phyloP scores from a whole-genome alignment of 1,139 yeast species.

The Candida tropicalis region DNA sequence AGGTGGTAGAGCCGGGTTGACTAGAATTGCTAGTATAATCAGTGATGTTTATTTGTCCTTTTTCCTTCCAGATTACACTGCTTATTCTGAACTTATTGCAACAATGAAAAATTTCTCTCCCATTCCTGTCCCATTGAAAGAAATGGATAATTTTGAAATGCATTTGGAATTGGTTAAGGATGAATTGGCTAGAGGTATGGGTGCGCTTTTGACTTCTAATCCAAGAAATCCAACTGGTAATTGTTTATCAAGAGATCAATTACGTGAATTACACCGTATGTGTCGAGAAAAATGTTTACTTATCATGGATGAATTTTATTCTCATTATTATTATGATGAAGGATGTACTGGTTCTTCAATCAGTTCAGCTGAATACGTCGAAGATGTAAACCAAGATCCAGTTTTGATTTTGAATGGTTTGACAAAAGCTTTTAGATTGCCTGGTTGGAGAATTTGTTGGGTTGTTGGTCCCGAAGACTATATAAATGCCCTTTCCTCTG shows the following conservation, averaged over 20 bases:
- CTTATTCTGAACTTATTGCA: slow-evolving; percentile 70
- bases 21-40: slow-evolving; percentile 67
- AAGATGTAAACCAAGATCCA: slow-evolving; percentile 65
- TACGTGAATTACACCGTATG: slow-evolving; percentile 54
- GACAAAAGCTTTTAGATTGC: slow-evolving; percentile 66
- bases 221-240: slow-evolving; percentile 73
- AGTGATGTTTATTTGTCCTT: slow-evolving; percentile 64
- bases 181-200: slow-evolving; percentile 63
- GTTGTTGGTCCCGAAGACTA: slow-evolving; percentile 70
- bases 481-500: slow-evolving; percentile 58
- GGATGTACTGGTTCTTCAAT: slow-evolving; percentile 59
- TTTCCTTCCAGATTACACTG: slow-evolving; percentile 70
- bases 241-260: slow-evolving; percentile 55
- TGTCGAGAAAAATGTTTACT: slow-evolving; percentile 60
- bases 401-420: slow-evolving; percentile 66
- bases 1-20: slow-evolving; percentile 71
- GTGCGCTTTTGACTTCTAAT: slow-evolving; percentile 63
- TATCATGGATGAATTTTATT: slow-evolving; percentile 70
- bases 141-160: slow-evolving; percentile 60
- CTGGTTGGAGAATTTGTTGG: slow-evolving; percentile 77
- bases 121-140: slow-evolving; percentile 66
- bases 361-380: slow-evolving; percentile 56
- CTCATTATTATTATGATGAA: slow-evolving; percentile 64
- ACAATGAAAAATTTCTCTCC: slow-evolving; percentile 69
- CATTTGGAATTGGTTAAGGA: slow-evolving; percentile 58